Conservation (phyloP, 2,329 filamentous ascomycete genomes). For the Phialocephala sp. region DNA sequence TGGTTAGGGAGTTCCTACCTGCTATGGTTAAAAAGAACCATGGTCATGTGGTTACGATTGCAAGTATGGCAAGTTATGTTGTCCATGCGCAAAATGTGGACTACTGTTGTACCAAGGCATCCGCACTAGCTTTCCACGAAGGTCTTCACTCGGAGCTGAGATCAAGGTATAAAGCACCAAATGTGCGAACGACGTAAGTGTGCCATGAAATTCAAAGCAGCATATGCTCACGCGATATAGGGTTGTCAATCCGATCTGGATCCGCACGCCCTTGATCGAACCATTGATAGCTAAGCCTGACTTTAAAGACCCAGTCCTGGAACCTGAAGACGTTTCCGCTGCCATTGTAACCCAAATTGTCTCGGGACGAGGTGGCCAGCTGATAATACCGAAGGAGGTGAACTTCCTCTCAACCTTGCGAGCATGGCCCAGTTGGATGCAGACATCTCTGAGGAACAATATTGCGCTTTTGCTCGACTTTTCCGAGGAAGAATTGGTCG, state of each 20-base stretch:
- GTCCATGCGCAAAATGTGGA: conserved; percentile 53
- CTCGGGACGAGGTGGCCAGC: conserved; percentile 54
- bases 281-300: conserved; percentile 55
- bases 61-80: conserved; percentile 48
- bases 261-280: conserved; percentile 61
- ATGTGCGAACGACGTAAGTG: conserved; percentile 54
- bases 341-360: conserved; percentile 65
- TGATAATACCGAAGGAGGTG: conserved; percentile 54
- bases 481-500: background rate
- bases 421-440: conserved; percentile 39
- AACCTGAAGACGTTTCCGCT: conserved; percentile 67
- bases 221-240: conserved; percentile 6
- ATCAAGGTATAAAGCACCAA: conserved; percentile 65
- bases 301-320: conserved; percentile 57
- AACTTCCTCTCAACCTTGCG: conserved; percentile 30
- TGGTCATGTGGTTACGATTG: conserved; percentile 66
- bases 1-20: conserved; percentile 69
- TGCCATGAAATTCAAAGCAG: background rate
- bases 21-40: conserved; percentile 67
- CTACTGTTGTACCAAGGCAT: conserved; percentile 72
- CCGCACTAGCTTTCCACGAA: conserved; percentile 70
- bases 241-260: conserved; percentile 41
- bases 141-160: conserved; percentile 62
- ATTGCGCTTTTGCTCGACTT: conserved; percentile 23
- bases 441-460: conserved; percentile 31